Percentiles rank a stretch among this genome's conserved stretches.
Evolutionary conservation across 176 grass and related monocot genomes (phyloP).

Genomic region (Elaeis guineensis): DNA sequence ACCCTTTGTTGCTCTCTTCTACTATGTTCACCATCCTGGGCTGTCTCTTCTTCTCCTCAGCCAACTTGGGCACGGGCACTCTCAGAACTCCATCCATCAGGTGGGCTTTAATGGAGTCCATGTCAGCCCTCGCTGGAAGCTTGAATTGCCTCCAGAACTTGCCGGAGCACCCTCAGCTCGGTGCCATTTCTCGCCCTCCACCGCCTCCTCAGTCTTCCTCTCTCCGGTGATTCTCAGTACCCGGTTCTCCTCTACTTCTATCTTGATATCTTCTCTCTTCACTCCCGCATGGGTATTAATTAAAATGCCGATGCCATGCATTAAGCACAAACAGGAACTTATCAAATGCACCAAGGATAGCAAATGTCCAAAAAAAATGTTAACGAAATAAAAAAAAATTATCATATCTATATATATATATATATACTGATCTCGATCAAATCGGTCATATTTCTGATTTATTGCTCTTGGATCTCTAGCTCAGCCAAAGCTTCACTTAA

Average conservation of each 20-base stretch:
- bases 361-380: too few relatives aligned
- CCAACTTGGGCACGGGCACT: conserved; percentile 30
- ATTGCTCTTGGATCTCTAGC: too few relatives aligned
- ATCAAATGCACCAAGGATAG: too few relatives aligned
- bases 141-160: conserved; percentile 40
- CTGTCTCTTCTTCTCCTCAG: conserved; percentile 18
- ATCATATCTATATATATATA: too few relatives aligned
- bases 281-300: conserved; percentile 7
- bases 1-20: not conserved
- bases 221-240: conserved; percentile 50
- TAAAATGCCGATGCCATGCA: too few relatives aligned
- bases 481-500: too few relatives aligned
- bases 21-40: conserved; percentile 29
- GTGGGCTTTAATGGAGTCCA: conserved; percentile 5
- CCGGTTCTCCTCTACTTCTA: conserved; percentile 46
- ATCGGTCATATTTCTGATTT: too few relatives aligned
- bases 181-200: conserved; percentile 42
- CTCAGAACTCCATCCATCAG: conserved; percentile 28
- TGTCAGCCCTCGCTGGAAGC: conserved; percentile 27
- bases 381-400: too few relatives aligned
- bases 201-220: conserved; percentile 21
- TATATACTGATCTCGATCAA: too few relatives aligned
- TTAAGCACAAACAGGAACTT: too few relatives aligned
- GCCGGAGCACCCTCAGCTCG: conserved; percentile 35
- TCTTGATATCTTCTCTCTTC: conserved; percentile 32